Percentiles rank a stretch among this genome's conserved stretches.
Conservation (phyloP, 2,329 filamentous ascomycete genomes). For the Nigrospora osmanthi region DNA sequence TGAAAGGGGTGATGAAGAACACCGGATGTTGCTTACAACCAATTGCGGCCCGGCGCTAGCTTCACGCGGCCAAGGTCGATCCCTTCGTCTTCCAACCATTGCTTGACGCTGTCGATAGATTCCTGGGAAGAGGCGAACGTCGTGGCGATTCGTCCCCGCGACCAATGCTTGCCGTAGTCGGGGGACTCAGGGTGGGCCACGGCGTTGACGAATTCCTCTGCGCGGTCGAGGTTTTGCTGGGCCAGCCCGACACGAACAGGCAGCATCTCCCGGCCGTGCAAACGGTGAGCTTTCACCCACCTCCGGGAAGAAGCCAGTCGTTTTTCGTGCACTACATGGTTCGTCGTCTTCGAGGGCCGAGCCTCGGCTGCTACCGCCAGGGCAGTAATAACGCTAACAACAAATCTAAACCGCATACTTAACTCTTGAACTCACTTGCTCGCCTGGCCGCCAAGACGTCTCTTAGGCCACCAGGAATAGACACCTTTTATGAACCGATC, state of each 20-base stretch:
- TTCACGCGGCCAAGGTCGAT: constrained; percentile 37
- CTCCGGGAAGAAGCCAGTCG: constrained; percentile 11
- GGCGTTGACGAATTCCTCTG: constrained; percentile 32
- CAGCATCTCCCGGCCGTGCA: constrained; percentile 15
- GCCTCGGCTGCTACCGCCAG: constrained; percentile 19
- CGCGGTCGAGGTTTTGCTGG: constrained; percentile 36
- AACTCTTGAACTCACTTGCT: too few relatives aligned
- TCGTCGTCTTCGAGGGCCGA: constrained; percentile 7
- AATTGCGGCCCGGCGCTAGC: constrained; percentile 42
- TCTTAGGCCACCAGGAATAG: not conserved
- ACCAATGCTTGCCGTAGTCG: constrained; percentile 40
- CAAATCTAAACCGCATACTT: constrained; percentile 12
- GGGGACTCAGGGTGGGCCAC: constrained; percentile 35
- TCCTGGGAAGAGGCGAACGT: constrained; percentile 34
- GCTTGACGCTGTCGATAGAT: constrained; percentile 38
- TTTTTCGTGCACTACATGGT: constrained; percentile 24
- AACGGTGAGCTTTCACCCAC: constrained; percentile 15
- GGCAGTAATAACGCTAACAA: constrained; percentile 16
- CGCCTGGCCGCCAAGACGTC: too few relatives aligned
- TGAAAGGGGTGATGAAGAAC: too few relatives aligned
- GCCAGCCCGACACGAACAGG: constrained; percentile 34
- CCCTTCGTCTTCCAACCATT: constrained; percentile 46
- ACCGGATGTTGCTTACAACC: constrained; percentile 24
- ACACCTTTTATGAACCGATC: not conserved
- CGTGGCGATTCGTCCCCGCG: constrained; percentile 29